phyloP scores from a whole-genome alignment of 73 alveolate genomes.

The Diophrys appendiculata region DNA sequence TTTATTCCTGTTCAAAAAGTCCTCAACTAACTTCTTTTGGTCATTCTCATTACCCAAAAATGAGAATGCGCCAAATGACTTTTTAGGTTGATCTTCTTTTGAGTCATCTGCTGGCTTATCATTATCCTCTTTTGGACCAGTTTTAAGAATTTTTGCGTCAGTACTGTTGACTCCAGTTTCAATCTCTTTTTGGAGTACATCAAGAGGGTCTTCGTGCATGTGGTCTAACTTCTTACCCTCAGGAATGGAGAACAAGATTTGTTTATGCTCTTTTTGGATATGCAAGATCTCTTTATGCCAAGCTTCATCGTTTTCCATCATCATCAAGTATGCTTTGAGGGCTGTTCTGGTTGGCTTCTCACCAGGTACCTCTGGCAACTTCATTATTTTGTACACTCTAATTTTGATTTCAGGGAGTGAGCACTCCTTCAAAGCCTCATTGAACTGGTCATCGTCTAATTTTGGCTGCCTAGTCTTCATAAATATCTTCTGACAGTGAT shows the following conservation, averaged over 20 bases:
- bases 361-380: constrained; percentile 10
- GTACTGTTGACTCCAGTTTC: too few species aligned
- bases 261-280: constrained; percentile 15
- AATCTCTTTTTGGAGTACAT: background rate
- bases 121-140: too few species aligned
- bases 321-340: constrained; percentile 5
- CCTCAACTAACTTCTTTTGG: constrained; percentile 19
- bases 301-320: constrained; percentile 15
- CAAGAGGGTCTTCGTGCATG: constrained; percentile 22
- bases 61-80: constrained; percentile 13
- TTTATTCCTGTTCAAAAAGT: constrained; percentile 9
- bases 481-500: constrained; percentile 3
- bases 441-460: constrained; percentile 8
- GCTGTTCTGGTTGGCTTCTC: constrained; percentile 5
- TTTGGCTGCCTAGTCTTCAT: background rate
- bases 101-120: background rate
- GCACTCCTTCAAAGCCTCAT: background rate
- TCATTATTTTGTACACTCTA: background rate
- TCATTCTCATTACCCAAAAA: constrained; percentile 8
- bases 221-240: constrained; percentile 11
- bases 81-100: background rate
- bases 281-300: constrained; percentile 10
- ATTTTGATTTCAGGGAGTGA: constrained; percentile 2
- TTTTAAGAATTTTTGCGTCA: too few species aligned
- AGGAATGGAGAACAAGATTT: constrained; percentile 2